Conservation (phyloP, 768 basidiomycete genomes). For the Phylloporus sp. region DNA sequence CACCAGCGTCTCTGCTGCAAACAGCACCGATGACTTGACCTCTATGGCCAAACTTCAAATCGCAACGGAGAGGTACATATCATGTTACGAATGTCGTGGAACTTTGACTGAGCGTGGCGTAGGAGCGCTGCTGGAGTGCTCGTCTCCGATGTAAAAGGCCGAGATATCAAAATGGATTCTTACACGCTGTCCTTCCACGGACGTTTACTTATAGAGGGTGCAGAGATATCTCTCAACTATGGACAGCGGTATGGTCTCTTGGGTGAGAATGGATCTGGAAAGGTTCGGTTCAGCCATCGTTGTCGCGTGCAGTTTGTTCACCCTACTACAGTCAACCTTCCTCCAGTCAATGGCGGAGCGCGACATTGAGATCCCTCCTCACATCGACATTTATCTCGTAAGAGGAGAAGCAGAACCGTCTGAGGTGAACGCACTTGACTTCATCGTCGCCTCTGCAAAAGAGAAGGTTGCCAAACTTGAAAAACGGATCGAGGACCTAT, state of each 20-base stretch:
- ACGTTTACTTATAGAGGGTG: constrained; percentile 65
- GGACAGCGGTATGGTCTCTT: constrained; percentile 93
- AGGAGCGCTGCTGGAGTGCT: constrained; percentile 92
- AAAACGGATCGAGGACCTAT: constrained; percentile 89
- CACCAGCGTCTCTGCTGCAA: constrained; percentile 77
- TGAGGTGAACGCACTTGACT: constrained; percentile 94
- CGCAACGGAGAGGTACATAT: constrained; percentile 81
- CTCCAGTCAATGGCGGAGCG: constrained; percentile 93
- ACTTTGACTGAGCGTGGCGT: constrained; percentile 8
- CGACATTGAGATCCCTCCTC: constrained; percentile 89
- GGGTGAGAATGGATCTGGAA: constrained; percentile 98
- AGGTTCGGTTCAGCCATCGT: constrained; percentile 51
- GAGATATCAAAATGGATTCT: constrained; percentile 96
- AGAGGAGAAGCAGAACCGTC: constrained; percentile 94
- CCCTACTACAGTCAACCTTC: constrained; percentile 74
- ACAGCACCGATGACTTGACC: constrained; percentile 72
- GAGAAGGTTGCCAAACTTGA: constrained; percentile 93
- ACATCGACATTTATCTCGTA: constrained; percentile 98
- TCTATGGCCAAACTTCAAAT: constrained; percentile 87
- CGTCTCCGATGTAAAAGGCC: constrained; percentile 85
- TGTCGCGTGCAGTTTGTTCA: constrained; percentile 6
- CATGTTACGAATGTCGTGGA: too few species aligned
- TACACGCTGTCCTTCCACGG: constrained; percentile 98
- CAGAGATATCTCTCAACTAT: constrained; percentile 77
- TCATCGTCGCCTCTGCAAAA: constrained; percentile 88